These are phyloP conservation scores for Camellia granthamiana DNA, from an alignment of 148 eudicot species.

Conservation along the genomic window DNA sequence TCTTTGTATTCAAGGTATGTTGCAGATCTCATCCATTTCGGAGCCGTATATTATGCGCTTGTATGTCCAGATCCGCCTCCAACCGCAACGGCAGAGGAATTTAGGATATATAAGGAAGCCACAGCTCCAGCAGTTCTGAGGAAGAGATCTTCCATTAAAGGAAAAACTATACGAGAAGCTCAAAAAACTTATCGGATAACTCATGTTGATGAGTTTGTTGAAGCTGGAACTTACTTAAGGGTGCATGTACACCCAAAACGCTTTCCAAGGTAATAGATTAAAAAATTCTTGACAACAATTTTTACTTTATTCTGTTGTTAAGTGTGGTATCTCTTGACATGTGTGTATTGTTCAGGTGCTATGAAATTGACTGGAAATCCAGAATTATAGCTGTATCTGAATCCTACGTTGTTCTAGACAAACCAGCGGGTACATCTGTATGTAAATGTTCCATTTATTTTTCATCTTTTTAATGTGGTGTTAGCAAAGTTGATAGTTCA, in stretches of 20 bases:
- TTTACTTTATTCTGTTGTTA: not conserved
- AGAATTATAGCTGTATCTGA: slow-evolving; percentile 79
- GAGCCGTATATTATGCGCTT: slow-evolving; percentile 89
- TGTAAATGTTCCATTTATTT: slow-evolving; percentile 25
- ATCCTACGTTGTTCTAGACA: slow-evolving; percentile 84
- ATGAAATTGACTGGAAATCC: slow-evolving; percentile 94
- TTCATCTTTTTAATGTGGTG: not conserved
- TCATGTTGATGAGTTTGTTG: slow-evolving; percentile 58
- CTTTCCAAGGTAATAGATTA: slow-evolving; percentile 66
- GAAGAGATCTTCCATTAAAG: slow-evolving; percentile 65
- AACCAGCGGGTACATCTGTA: slow-evolving; percentile 98
- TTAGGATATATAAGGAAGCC: slow-evolving; percentile 51
- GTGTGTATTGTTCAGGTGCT: slow-evolving; percentile 59
- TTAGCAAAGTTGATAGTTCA: not conserved
- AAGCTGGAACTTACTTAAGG: slow-evolving; percentile 89
- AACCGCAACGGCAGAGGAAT: slow-evolving; percentile 78
- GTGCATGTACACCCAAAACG: slow-evolving; percentile 97
- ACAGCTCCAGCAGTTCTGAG: slow-evolving; percentile 69
- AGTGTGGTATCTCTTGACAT: slow-evolving; percentile 17
- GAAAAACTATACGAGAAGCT: slow-evolving; percentile 89
- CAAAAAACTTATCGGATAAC: slow-evolving; percentile 75
- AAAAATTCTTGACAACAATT: not conserved
- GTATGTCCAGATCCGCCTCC: slow-evolving; percentile 84
- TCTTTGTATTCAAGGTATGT: slow-evolving; percentile 57
- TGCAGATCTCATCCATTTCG: slow-evolving; percentile 87